phyloP scores from a whole-genome alignment of 192 early-diverging fungal species.

The Diversispora epigaea region DNA sequence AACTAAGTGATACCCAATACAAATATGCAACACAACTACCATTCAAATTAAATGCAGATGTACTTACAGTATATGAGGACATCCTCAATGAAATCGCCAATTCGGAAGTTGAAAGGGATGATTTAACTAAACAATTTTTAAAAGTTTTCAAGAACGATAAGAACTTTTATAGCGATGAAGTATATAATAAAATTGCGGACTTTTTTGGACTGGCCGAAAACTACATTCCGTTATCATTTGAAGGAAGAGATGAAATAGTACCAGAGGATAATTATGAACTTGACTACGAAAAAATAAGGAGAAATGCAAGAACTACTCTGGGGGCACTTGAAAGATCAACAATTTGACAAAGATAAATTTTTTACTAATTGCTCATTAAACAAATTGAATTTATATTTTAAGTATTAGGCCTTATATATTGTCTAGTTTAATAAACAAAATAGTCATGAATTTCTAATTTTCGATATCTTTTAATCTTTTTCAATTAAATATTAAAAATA shows the following conservation, averaged over 20 bases:
- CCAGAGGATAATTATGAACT: slow-evolving; percentile 2
- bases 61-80: not conserved
- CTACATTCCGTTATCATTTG: slow-evolving; percentile 10
- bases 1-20: not conserved
- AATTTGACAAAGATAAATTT: too few relatives aligned
- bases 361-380: too few relatives aligned
- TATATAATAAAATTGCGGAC: slow-evolving; percentile 14
- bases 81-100: not conserved
- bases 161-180: slow-evolving; percentile 1
- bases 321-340: not conserved
- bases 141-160: not conserved
- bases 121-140: slow-evolving; percentile 15
- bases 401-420: too few relatives aligned
- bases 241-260: slow-evolving; percentile 11
- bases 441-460: too few relatives aligned
- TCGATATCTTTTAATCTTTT: too few relatives aligned
- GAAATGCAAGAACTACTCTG: not conserved
- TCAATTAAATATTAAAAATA: too few relatives aligned
- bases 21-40: not conserved
- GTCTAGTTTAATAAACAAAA: too few relatives aligned
- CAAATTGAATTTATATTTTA: too few relatives aligned
- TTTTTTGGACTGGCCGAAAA: not conserved
- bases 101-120: not conserved
- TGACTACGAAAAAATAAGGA: slow-evolving; percentile 15
- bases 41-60: not conserved